Percentiles rank a stretch among this genome's conserved stretches.
phyloP scores from a whole-genome alignment of 2,329 filamentous ascomycete species.

The Aschersonia sp. region DNA sequence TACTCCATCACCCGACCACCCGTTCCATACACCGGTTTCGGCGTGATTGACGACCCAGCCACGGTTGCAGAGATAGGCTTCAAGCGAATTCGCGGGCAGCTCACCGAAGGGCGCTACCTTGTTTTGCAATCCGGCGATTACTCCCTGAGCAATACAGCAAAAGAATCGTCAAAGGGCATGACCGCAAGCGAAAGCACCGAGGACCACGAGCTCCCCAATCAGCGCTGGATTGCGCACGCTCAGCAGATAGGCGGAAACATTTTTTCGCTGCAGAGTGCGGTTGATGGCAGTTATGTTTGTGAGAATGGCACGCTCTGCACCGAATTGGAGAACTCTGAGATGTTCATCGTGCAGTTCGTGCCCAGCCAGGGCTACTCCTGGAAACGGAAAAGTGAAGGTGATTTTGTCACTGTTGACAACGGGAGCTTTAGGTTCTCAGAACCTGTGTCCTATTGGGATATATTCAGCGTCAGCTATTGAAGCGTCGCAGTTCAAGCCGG shows the following conservation, averaged over 20 bases:
- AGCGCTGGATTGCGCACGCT: background rate
- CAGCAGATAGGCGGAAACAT: background rate
- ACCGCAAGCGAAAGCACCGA: background rate
- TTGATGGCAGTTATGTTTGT: background rate
- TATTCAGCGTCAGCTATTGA: background rate
- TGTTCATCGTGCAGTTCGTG: background rate
- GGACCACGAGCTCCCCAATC: background rate
- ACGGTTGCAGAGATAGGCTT: slow-evolving; percentile 35
- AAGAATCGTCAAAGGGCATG: background rate
- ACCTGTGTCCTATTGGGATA: background rate
- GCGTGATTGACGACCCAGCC: slow-evolving; percentile 20
- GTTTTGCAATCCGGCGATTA: slow-evolving; percentile 31
- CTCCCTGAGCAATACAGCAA: slow-evolving; percentile 16
- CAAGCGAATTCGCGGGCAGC: slow-evolving; percentile 33
- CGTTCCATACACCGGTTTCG: slow-evolving; percentile 29
- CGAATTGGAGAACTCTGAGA: background rate
- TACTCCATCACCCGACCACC: slow-evolving; percentile 22
- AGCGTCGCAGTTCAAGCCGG: too few relatives aligned
- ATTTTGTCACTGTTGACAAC: background rate
- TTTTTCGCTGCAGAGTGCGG: background rate
- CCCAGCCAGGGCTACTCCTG: background rate
- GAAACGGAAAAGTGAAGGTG: background rate
- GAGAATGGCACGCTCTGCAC: background rate
- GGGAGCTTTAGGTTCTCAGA: background rate
- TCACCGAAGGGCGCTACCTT: slow-evolving; percentile 40